Conservation (phyloP, 2,329 filamentous ascomycete species). For the Apiospora arundinis region DNA sequence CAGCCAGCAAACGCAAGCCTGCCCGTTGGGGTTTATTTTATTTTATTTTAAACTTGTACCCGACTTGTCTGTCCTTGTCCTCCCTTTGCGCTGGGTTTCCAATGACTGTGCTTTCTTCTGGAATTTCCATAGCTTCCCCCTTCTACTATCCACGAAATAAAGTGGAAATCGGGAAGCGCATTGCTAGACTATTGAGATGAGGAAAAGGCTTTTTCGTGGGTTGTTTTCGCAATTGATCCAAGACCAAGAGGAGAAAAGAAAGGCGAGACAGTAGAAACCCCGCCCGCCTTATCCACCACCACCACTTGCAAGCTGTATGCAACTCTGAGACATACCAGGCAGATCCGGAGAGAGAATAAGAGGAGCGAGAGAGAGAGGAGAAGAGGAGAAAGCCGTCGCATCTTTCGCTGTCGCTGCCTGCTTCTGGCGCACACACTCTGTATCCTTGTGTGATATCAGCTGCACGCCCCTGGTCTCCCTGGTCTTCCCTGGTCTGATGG, state of each 20-base stretch:
- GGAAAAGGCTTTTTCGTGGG: neutral
- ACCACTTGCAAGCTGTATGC: neutral
- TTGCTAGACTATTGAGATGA: conserved; percentile 6
- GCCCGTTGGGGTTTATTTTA: neutral
- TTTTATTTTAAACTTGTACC: neutral
- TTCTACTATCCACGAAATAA: conserved; percentile 18
- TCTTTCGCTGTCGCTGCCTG: neutral
- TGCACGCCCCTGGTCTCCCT: conserved; percentile 4
- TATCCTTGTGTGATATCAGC: conserved; percentile 23
- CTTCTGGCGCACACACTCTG: neutral
- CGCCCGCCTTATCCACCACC: conserved; percentile 3
- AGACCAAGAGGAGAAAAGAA: conserved; percentile 16
- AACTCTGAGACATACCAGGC: conserved; percentile 1
- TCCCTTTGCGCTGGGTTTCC: neutral
- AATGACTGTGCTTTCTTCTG: conserved; percentile 8
- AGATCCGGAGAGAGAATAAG: neutral
- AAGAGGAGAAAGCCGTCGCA: neutral
- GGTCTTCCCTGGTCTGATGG: conserved; percentile 31
- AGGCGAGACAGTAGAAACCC: conserved; percentile 3
- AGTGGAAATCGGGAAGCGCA: neutral
- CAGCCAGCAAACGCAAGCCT: neutral
- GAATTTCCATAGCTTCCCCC: conserved; percentile 4
- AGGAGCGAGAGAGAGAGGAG: neutral
- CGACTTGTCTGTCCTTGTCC: neutral
- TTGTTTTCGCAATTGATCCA: conserved; percentile 4